These are phyloP conservation scores for Globisporangium polare DNA, from an alignment of 352 stramenopile genomes.

Conservation along the genomic window DNA sequence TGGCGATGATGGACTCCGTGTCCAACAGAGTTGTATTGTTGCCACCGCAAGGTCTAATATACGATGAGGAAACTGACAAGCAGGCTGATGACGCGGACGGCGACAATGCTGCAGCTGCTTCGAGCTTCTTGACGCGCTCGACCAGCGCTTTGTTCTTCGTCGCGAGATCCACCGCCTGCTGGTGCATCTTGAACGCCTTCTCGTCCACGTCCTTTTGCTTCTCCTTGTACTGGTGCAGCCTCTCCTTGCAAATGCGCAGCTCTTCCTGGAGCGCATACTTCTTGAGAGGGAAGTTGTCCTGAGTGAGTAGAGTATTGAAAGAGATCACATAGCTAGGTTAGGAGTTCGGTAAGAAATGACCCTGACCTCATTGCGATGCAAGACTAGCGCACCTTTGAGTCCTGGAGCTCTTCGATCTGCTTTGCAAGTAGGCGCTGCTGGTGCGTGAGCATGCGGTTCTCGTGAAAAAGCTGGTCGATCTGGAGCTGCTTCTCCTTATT, in stretches of 20 bases:
- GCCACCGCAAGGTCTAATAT: neutral
- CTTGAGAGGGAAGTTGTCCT: conserved; percentile 55
- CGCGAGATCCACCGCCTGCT: conserved; percentile 51
- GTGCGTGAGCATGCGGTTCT: conserved; percentile 58
- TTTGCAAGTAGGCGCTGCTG: conserved; percentile 49
- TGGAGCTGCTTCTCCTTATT: conserved; percentile 57
- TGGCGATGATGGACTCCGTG: conserved; percentile 42
- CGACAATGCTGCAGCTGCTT: conserved; percentile 15
- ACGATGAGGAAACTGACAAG: conserved; percentile 1
- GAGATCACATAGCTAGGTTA: too few relatives aligned
- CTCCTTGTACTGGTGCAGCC: conserved; percentile 55
- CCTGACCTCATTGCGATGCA: neutral
- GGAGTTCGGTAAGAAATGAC: too few relatives aligned
- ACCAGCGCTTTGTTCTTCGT: conserved; percentile 53
- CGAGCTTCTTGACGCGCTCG: conserved; percentile 41
- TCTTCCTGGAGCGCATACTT: conserved; percentile 52
- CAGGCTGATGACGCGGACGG: conserved; percentile 10
- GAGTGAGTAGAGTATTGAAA: neutral
- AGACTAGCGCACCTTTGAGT: conserved; percentile 28
- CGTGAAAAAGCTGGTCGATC: conserved; percentile 50
- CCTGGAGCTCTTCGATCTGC: conserved; percentile 58
- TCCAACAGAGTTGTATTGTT: conserved; percentile 17
- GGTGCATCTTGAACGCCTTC: conserved; percentile 36
- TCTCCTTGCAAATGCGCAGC: conserved; percentile 58
- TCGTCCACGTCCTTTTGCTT: conserved; percentile 45